These are phyloP conservation scores for Rhypophila decipiens DNA, from an alignment of 495 filamentous ascomycete genomes.

Conservation along the genomic window DNA sequence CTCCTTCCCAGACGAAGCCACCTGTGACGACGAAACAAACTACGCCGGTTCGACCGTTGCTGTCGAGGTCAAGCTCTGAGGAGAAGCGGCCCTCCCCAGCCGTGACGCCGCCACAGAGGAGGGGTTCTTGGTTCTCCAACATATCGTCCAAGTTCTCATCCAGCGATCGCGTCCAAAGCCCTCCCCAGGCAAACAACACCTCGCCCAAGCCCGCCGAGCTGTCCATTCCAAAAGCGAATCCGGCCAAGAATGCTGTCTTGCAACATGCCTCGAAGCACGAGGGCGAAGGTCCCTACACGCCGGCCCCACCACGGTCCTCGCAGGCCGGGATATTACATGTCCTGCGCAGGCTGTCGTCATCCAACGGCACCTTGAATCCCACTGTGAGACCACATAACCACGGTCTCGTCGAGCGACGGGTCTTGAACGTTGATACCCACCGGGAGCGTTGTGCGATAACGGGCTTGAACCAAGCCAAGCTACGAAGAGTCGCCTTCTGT, in stretches of 20 bases:
- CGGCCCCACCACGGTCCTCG: slow-evolving; percentile 56
- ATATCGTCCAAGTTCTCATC: slow-evolving; percentile 90
- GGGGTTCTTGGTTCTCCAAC: slow-evolving; percentile 85
- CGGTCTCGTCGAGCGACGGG: slow-evolving; percentile 62
- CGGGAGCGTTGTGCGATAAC: slow-evolving; percentile 72
- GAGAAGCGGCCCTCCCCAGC: slow-evolving; percentile 25
- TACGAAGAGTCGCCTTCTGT: slow-evolving; percentile 85
- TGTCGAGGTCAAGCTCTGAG: slow-evolving; percentile 22
- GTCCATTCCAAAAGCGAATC: slow-evolving; percentile 48
- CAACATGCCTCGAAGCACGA: slow-evolving; percentile 42
- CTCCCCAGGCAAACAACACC: slow-evolving; percentile 34
- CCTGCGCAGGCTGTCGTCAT: slow-evolving; percentile 72
- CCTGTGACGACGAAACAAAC: slow-evolving; percentile 1
- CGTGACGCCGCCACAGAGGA: slow-evolving; percentile 41
- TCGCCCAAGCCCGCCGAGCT: slow-evolving; percentile 49
- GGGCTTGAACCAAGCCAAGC: slow-evolving; percentile 72
- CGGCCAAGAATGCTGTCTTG: slow-evolving; percentile 47
- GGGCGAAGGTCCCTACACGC: slow-evolving; percentile 56
- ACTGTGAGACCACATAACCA: slow-evolving; percentile 38
- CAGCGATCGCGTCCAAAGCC: slow-evolving; percentile 35
- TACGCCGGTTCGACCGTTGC: slow-evolving; percentile 26
- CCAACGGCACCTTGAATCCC: slow-evolving; percentile 43
- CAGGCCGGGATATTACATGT: slow-evolving; percentile 75
- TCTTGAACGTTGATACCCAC: slow-evolving; percentile 78
- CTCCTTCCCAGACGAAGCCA: background rate